Conservation (phyloP, 139 green algal species). For the Closterium sp. region DNA sequence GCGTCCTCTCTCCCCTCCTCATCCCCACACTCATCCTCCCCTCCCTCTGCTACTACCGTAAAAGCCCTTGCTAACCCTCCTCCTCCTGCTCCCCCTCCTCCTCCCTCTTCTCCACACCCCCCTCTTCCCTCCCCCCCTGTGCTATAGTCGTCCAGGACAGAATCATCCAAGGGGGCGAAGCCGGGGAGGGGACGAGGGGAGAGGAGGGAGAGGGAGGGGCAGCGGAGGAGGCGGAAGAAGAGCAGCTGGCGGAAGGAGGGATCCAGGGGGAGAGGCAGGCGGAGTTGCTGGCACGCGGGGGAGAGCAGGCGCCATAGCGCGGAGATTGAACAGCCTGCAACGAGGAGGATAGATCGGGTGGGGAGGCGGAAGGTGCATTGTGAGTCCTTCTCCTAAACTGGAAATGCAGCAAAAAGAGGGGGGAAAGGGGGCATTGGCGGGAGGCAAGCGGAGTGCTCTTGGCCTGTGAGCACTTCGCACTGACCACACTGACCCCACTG, state of each 20-base stretch:
- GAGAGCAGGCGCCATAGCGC: not conserved
- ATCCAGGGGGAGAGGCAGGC: not conserved
- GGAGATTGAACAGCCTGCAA: not conserved
- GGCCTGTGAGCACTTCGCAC: no score
- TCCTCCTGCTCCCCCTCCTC: not conserved
- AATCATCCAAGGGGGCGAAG: not conserved
- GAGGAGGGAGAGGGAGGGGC: constrained; percentile 6
- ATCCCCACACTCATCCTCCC: not conserved
- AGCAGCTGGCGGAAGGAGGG: not conserved
- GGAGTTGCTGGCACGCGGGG: not conserved
- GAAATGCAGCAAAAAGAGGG: not conserved
- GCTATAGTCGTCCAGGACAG: not conserved
- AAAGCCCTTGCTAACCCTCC: not conserved
- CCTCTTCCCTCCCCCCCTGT: not conserved
- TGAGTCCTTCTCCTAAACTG: not conserved
- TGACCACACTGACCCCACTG: no score
- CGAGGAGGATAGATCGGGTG: not conserved
- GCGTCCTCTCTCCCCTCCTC: not conserved
- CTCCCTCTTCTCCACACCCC: not conserved
- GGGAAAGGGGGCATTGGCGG: not conserved
- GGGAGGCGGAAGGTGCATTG: not conserved
- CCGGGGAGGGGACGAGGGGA: not conserved
- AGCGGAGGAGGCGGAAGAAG: not conserved
- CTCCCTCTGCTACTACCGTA: not conserved
- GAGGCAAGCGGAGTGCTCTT: no score